Evolutionary conservation across 768 basidiomycete species (phyloP), one percentile per base, ranked within the genome.

Genomic region (Gymnopilus junonius): DNA sequence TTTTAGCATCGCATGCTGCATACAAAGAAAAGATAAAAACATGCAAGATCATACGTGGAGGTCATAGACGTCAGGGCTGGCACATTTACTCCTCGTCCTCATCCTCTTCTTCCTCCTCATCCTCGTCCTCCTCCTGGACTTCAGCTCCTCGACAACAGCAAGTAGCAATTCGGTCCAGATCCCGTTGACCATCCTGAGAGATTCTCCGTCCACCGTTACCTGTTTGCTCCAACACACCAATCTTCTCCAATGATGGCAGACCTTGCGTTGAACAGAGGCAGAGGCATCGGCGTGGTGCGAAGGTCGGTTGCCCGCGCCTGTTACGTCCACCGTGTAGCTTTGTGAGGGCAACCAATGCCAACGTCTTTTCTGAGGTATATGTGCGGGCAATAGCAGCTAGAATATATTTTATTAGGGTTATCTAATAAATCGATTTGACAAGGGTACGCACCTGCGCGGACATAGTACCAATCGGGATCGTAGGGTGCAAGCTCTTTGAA

Each of bases 401-500:
- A 60, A 39, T 45, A 55, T 25, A 48, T 27, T 39, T 62, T 14
- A 40, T 63, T 59, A 39, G 45, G 5, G 53, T 55, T 61, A 42
- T 48, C 59, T 39, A 35, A 45, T 51, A 20, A 31, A 63, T 55
- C 54, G 21, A 27, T 61, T 62, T 17, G n/a, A 20, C 31, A 45
- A 23, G 54, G 42, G 35, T 59, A 86, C 89, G 76, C 74, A 97
- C 96, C 96, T 81, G 97, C 93, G 73, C 97, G 94, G 77, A 97
- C 85, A 82, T 99, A 99, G 87, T 89, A 99, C 97, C 97, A 99
- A 80, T 99, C 97, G 43, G 94, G 93, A 80, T 99, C 95, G 82
- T 98, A 98, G 58, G 97, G 97, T 58, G 96, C 97, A 64, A 97
- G 93, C 82, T 99, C 97, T 80, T 99, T 99, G 87, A 85, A 95